Base-by-base conservation (phyloP, 306 rosid species). In the Corylus heterophylla region DNA sequence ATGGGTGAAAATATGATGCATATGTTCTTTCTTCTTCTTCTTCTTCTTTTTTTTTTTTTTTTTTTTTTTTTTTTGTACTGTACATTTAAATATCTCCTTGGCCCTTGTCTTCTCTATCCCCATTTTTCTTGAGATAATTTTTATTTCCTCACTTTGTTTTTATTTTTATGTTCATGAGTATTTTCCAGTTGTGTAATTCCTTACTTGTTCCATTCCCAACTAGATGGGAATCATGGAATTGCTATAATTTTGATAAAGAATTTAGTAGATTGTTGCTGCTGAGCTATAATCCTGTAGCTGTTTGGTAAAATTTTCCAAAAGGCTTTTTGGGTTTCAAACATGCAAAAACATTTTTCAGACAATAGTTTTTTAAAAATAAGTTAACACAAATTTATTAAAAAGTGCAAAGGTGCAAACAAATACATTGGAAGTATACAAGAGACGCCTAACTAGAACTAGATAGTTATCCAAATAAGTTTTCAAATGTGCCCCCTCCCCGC, bases 191-290 rank as follows among this genome's bases (percentile, higher is more conserved):
- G 44, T 71, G n/a, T 58, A 25, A 27, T 31, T 9, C 29, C 39
- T 83, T 61, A 5, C 74, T 71, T 50, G n/a, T 63, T 73, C 69
- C 83, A 31, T 56, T 74, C 25, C 3, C 54, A 17, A 54, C 61
- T 39, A 18, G 8, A 4, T 42, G 14, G 72, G 72, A 68, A 68
- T n/a, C 52, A 3, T 9, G 8, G 72, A 67, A 42, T 67, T 67
- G 50, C 50, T 67, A 67, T 67, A 39, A 2, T 39, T 67, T 44
- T 67, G 29, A 39, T 27, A 14, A 12, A 37, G 27, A 17, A 39
- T 67, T 37, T 67, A 67, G 45, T 67, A 42, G 11, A 47, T 12
- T 4, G 42, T n/a, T 67, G 72, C 27, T 67, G 51, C 49, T 20
- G n/a, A 42, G 16, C 18, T 17, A 67, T 37, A 35, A 37, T 31